Evolutionary conservation across 192 early-diverging fungal genomes (phyloP), one percentile per base, ranked within the genome.

Genomic region (Linnemannia zychae): DNA sequence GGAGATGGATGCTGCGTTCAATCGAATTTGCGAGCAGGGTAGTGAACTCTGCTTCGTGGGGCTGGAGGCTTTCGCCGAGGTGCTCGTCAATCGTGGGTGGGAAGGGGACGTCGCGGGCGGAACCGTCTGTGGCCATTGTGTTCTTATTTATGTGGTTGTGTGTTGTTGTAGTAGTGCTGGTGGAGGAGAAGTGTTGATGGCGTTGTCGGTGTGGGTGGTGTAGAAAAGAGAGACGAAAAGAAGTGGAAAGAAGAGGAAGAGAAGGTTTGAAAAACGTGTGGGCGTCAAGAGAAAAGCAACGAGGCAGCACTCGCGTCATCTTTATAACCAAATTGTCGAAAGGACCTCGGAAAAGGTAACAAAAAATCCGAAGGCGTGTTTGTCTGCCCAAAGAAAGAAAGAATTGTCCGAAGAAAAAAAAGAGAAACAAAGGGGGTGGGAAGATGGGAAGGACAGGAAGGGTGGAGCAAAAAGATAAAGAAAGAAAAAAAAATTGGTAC

Each of bases 51-150:
- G 79, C 79, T 36, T 81, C 79, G 34, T 81, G 13, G 0, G 50
- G 38, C 31, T 81, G 79, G 24, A 81, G 79, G 2, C 24, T 34
- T 53, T 81, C 79, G n/a, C 79, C 79, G 2, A 81, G 67, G 34
- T 48, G 37, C 44, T 81, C 79, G 67, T 81, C 79, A 28, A 80
- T 57, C 16, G 36, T 31, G 16, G 22, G 20, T 9, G 79, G 79
- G 53, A 71, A 75, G 37, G 79, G 79, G 9, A 81, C 79, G 67
- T 81, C 79, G 22, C 15, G 67, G n/a, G 47, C 28, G 6, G 72
- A 46, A 11, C 71, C 36, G 37, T 52, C 34, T 44, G 66, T 49
- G 31, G 78, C 11, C 71, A 73, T 79, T 28, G 20, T 79, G 68
- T 46, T 46, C 3, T 33, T 63, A 28, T 63, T 63, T 0, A 11